Percentiles rank a stretch among this genome's conserved stretches.
Conservation (phyloP, 306 rosid species). For the Acacia melanoxylon region DNA sequence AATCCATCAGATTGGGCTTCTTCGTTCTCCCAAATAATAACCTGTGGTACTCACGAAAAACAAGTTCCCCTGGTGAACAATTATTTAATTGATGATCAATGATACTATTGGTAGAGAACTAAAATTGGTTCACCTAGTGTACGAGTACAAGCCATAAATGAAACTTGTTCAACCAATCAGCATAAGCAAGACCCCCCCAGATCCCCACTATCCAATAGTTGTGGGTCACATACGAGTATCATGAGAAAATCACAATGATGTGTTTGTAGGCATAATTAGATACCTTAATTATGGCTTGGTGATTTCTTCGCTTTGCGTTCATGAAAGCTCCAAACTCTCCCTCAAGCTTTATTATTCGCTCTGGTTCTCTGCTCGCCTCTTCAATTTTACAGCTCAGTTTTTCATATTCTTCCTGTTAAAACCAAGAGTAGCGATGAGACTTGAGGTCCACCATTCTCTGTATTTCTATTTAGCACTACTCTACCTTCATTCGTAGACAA, state of each 20-base stretch:
- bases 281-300: neutral
- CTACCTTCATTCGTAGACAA: neutral
- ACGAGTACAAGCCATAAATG: neutral
- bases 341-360: neutral
- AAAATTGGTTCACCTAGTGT: neutral
- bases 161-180: neutral
- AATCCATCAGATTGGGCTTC: slow-evolving; percentile 29
- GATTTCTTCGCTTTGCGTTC: neutral
- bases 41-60: slow-evolving; percentile 25
- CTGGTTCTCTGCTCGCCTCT: neutral
- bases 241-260: neutral
- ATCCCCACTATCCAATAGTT: neutral
- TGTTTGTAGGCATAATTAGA: neutral
- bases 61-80: neutral
- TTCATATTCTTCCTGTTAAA: neutral
- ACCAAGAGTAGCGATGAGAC: neutral
- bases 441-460: neutral
- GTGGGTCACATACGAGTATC: neutral
- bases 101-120: neutral
- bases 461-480: neutral
- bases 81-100: too few species aligned
- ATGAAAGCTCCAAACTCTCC: neutral
- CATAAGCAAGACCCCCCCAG: too few species aligned
- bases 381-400: neutral
- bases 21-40: slow-evolving; percentile 60